These are phyloP conservation scores for Penicillium roqueforti DNA, from an alignment of 495 filamentous ascomycete species.

Conservation along the genomic window DNA sequence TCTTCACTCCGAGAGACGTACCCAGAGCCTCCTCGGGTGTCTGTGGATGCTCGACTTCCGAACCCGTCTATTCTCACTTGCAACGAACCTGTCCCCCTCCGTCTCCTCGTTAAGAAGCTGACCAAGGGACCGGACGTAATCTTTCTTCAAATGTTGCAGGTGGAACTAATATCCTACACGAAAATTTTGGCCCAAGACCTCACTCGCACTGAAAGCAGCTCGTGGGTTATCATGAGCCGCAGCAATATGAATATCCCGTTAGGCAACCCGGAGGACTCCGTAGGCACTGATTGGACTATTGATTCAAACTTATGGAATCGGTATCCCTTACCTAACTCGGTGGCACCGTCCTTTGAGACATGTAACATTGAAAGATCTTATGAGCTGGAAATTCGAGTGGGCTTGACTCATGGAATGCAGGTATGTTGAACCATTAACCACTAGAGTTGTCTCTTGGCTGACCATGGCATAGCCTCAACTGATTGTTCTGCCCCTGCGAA, in stretches of 20 bases:
- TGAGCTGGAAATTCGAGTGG: conserved; percentile 75
- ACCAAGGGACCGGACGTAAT: conserved; percentile 60
- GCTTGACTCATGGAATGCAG: conserved; percentile 61
- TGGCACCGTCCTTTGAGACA: conserved; percentile 80
- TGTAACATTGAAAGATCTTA: conserved; percentile 84
- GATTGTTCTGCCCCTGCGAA: conserved; percentile 68
- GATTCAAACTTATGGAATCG: conserved; percentile 65
- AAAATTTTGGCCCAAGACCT: conserved; percentile 71
- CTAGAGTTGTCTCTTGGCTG: conserved; percentile 11
- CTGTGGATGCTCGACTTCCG: conserved; percentile 77
- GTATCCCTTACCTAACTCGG: conserved; percentile 68
- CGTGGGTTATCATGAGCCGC: conserved; percentile 64
- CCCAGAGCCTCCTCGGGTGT: conserved; percentile 46
- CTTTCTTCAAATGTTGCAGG: conserved; percentile 72
- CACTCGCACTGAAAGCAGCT: conserved; percentile 56
- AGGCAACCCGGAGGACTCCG: conserved; percentile 51
- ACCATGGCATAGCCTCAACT: conserved; percentile 53
- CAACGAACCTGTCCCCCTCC: conserved; percentile 76
- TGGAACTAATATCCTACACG: conserved; percentile 76
- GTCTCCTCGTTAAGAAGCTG: conserved; percentile 70
- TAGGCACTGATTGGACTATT: conserved; percentile 61
- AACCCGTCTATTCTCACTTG: conserved; percentile 88
- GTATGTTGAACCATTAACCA: conserved; percentile 33
- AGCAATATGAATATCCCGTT: conserved; percentile 66
- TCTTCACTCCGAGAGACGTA: conserved; percentile 19